phyloP scores from a whole-genome alignment of 257 asterid genomes.

The Scutellaria minor region DNA sequence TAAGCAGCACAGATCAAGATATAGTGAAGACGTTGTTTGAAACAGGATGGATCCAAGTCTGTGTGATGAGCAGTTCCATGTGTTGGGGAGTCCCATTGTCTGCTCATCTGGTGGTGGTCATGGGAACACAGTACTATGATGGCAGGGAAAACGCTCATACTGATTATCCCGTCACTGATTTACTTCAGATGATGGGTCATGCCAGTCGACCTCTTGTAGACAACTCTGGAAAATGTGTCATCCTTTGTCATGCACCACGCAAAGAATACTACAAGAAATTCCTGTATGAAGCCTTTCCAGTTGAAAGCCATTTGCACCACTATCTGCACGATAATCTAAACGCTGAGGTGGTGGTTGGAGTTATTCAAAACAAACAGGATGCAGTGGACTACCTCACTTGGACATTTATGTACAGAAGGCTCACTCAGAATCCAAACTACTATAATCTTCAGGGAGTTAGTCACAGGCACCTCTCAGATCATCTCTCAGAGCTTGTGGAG shows the following conservation, averaged over 20 bases:
- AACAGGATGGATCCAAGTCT: constrained; percentile 57
- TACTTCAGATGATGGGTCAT: constrained; percentile 74
- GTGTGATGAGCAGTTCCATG: constrained; percentile 65
- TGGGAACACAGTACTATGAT: constrained; percentile 68
- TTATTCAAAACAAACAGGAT: constrained; percentile 64
- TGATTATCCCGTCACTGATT: constrained; percentile 64
- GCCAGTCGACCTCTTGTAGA: constrained; percentile 66
- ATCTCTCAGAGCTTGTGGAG: constrained; percentile 65
- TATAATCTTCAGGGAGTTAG: constrained; percentile 69
- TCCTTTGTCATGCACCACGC: constrained; percentile 68
- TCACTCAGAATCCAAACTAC: constrained; percentile 63
- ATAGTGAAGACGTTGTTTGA: constrained; percentile 63
- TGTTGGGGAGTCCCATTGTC: constrained; percentile 69
- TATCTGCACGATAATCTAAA: constrained; percentile 62
- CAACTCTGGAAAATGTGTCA: constrained; percentile 64
- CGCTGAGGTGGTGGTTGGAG: constrained; percentile 67
- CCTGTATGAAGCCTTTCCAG: constrained; percentile 64
- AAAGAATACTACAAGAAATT: constrained; percentile 62
- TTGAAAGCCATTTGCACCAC: constrained; percentile 70
- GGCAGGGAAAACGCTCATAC: constrained; percentile 66
- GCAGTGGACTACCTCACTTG: constrained; percentile 70
- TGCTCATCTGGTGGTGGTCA: constrained; percentile 69
- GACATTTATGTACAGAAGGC: constrained; percentile 64
- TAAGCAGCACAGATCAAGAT: constrained; percentile 57
- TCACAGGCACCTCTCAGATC: constrained; percentile 66